Evolutionary conservation across 2,329 filamentous ascomycete genomes (phyloP).

Genomic region (Fusarium sp.): DNA sequence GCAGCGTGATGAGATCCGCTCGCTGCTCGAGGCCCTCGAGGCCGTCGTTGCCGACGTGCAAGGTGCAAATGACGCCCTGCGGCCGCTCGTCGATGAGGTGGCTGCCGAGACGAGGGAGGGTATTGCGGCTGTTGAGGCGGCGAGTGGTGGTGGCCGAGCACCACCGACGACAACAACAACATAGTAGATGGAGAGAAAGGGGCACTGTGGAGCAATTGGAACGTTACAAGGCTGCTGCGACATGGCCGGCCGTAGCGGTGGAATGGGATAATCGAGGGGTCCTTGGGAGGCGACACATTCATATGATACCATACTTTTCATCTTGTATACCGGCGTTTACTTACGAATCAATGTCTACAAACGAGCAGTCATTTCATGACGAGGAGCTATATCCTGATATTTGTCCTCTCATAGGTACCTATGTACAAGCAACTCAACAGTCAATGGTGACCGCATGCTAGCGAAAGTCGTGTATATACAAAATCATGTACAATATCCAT

Average conservation of each 20-base stretch:
- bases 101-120: conserved; percentile 61
- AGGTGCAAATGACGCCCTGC: conserved; percentile 63
- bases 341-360: conserved; percentile 8
- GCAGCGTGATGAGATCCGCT: conserved; percentile 68
- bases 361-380: neutral
- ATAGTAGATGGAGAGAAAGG: neutral
- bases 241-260: neutral
- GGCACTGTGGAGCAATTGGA: neutral
- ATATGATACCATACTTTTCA: conserved; percentile 29
- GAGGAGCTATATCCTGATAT: neutral
- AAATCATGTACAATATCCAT: neutral
- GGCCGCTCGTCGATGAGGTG: conserved; percentile 60
- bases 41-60: conserved; percentile 65
- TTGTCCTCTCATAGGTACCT: conserved; percentile 3
- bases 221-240: neutral
- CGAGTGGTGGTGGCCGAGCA: conserved; percentile 8
- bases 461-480: conserved; percentile 19
- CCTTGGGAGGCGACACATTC: neutral
- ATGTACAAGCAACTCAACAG: conserved; percentile 21
- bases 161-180: neutral
- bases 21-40: conserved; percentile 63
- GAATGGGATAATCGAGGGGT: conserved; percentile 4
- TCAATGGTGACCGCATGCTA: conserved; percentile 7
- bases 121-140: conserved; percentile 34
- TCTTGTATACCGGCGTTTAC: conserved; percentile 29